These are phyloP conservation scores for Kwoniella bestiolae DNA, from an alignment of 768 basidiomycete species.

Conservation along the genomic window DNA sequence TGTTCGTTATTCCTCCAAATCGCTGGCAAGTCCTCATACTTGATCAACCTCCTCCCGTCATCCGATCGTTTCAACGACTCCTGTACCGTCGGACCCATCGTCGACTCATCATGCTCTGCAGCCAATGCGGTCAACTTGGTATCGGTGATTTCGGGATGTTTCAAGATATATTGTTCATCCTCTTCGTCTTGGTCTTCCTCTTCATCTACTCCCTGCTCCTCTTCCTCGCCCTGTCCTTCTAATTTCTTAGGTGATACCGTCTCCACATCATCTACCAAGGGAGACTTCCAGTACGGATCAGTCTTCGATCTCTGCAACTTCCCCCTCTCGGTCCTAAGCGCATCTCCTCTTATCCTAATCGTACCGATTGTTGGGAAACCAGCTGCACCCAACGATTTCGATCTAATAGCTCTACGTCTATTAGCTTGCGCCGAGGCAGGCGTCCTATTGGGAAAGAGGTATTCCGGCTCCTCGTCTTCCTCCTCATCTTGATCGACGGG, in stretches of 20 bases:
- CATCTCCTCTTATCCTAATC: not conserved
- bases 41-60: constrained; percentile 46
- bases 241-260: not conserved
- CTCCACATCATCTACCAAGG: constrained; percentile 9
- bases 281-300: constrained; percentile 1
- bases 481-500: constrained; percentile 25
- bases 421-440: constrained; percentile 42
- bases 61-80: constrained; percentile 43
- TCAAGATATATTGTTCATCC: constrained; percentile 17
- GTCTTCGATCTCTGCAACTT: constrained; percentile 23
- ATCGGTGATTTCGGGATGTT: constrained; percentile 27
- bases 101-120: constrained; percentile 15
- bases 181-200: constrained; percentile 9
- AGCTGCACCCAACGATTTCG: constrained; percentile 27
- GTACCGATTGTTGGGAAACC: constrained; percentile 13
- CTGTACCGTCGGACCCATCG: constrained; percentile 38
- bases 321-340: not conserved
- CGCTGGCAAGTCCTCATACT: constrained; percentile 50
- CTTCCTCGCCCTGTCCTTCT: constrained; percentile 6
- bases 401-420: constrained; percentile 29
- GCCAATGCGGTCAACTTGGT: constrained; percentile 26
- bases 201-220: not conserved
- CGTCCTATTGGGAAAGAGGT: constrained; percentile 55
- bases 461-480: constrained; percentile 55
- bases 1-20: constrained; percentile 57